These are phyloP conservation scores for Phytophthora fragariaefolia DNA, from an alignment of 352 stramenopile species.

Conservation along the genomic window DNA sequence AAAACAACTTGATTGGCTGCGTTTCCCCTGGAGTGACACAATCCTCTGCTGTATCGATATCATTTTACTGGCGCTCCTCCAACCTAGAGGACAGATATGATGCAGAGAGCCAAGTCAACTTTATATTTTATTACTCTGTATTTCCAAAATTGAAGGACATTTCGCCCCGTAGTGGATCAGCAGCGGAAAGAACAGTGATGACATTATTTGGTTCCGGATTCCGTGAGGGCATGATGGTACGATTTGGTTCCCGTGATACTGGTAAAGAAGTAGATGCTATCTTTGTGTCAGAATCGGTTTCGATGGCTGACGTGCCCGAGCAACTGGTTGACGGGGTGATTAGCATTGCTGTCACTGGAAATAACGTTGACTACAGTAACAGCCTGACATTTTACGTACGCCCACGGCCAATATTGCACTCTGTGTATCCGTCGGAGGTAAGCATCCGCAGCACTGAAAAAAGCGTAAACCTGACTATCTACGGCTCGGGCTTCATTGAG, in stretches of 20 bases:
- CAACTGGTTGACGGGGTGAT: slow-evolving; percentile 22
- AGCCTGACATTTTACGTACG: slow-evolving; percentile 43
- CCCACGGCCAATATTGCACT: slow-evolving; percentile 23
- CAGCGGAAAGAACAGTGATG: slow-evolving; percentile 31
- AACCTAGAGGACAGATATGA: slow-evolving; percentile 30
- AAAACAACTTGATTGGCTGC: slow-evolving; percentile 25
- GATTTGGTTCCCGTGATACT: slow-evolving; percentile 28
- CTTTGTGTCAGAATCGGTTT: slow-evolving; percentile 28
- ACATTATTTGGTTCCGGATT: slow-evolving; percentile 40
- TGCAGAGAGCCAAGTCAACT: not conserved
- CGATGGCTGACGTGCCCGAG: slow-evolving; percentile 28
- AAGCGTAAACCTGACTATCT: slow-evolving; percentile 27
- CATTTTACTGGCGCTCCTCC: slow-evolving; percentile 36
- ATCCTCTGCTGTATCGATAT: slow-evolving; percentile 15
- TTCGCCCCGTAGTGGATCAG: slow-evolving; percentile 24
- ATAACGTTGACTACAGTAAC: slow-evolving; percentile 42
- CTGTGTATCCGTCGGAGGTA: slow-evolving; percentile 39
- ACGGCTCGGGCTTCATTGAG: slow-evolving; percentile 37
- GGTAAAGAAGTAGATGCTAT: slow-evolving; percentile 14
- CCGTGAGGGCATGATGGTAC: slow-evolving; percentile 26
- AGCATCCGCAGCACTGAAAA: not conserved
- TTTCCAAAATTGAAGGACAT: slow-evolving; percentile 29
- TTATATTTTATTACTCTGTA: slow-evolving; percentile 39
- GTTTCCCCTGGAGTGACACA: slow-evolving; percentile 18
- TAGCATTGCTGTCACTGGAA: slow-evolving; percentile 38